phyloP scores from a whole-genome alignment of 192 early-diverging fungal genomes.

The Phycomyces blakesleeanus region DNA sequence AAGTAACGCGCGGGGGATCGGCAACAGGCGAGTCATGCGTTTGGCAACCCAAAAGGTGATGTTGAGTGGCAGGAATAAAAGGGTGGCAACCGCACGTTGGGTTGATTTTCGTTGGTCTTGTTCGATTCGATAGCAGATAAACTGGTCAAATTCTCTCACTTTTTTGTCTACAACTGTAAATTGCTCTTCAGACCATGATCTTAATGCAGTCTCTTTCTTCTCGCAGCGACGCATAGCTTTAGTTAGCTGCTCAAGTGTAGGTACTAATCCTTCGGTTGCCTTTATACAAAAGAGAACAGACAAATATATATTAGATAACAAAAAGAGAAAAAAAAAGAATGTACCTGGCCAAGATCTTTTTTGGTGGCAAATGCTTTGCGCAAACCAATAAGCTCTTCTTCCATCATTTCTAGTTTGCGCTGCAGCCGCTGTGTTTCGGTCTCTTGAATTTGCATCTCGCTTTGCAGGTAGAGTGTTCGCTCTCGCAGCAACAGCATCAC shows the following conservation, averaged over 20 bases:
- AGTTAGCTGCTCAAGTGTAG: constrained; percentile 47
- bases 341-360: constrained; percentile 47
- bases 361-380: constrained; percentile 56
- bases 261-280: constrained; percentile 43
- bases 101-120: constrained; percentile 47
- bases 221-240: constrained; percentile 51
- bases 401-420: constrained; percentile 41
- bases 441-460: constrained; percentile 46
- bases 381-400: constrained; percentile 46
- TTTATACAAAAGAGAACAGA: constrained; percentile 8
- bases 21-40: constrained; percentile 25
- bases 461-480: constrained; percentile 49
- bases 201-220: constrained; percentile 48
- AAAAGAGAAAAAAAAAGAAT: no score
- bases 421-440: constrained; percentile 46
- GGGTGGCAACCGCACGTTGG: constrained; percentile 23
- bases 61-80: constrained; percentile 54
- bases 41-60: constrained; percentile 34
- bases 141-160: constrained; percentile 51
- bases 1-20: constrained; percentile 21
- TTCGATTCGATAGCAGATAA: constrained; percentile 46
- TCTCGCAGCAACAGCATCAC: constrained; percentile 45
- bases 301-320: constrained; percentile 3
- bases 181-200: constrained; percentile 51
- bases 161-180: constrained; percentile 51